Evolutionary conservation across 1,284 basidiomycete genomes (phyloP).

Genomic region (Wallemia mellicola): DNA sequence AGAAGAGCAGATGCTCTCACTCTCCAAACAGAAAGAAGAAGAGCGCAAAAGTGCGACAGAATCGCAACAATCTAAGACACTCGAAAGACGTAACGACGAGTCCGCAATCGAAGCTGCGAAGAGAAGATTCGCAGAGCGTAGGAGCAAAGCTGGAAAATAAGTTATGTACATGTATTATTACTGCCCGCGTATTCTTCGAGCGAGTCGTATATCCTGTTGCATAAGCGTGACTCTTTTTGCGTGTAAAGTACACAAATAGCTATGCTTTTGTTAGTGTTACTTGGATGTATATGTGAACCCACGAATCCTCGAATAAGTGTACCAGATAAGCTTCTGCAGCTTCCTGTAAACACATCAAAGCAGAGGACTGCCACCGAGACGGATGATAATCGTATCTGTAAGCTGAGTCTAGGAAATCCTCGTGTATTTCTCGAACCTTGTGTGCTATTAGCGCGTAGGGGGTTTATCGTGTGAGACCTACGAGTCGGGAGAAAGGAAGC

Average conservation of each 20-base stretch:
- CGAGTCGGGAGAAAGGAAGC: slow-evolving; percentile 68
- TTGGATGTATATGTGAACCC: slow-evolving; percentile 17
- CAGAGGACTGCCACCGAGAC: slow-evolving; percentile 69
- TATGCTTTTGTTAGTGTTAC: background rate
- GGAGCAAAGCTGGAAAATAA: slow-evolving; percentile 22
- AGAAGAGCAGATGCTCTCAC: slow-evolving; percentile 36
- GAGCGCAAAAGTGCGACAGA: slow-evolving; percentile 20
- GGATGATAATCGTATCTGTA: slow-evolving; percentile 17
- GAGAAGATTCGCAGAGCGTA: slow-evolving; percentile 15
- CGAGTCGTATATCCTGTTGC: slow-evolving; percentile 88
- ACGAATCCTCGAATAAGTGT: slow-evolving; percentile 88
- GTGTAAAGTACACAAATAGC: slow-evolving; percentile 59
- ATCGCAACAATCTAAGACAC: slow-evolving; percentile 18
- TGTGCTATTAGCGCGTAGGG: slow-evolving; percentile 9
- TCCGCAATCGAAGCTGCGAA: background rate
- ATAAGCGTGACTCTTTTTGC: slow-evolving; percentile 96
- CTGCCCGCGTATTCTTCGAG: slow-evolving; percentile 65
- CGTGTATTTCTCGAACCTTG: slow-evolving; percentile 9
- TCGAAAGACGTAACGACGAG: background rate
- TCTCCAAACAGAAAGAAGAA: slow-evolving; percentile 22
- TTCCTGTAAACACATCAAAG: slow-evolving; percentile 68
- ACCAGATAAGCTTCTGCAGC: slow-evolving; percentile 80
- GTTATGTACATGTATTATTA: slow-evolving; percentile 15
- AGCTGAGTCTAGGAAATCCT: slow-evolving; percentile 7
- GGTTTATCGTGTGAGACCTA: slow-evolving; percentile 18